Evolutionary conservation across 2,329 filamentous ascomycete species (phyloP).

Genomic region (Metarhizium sp.): DNA sequence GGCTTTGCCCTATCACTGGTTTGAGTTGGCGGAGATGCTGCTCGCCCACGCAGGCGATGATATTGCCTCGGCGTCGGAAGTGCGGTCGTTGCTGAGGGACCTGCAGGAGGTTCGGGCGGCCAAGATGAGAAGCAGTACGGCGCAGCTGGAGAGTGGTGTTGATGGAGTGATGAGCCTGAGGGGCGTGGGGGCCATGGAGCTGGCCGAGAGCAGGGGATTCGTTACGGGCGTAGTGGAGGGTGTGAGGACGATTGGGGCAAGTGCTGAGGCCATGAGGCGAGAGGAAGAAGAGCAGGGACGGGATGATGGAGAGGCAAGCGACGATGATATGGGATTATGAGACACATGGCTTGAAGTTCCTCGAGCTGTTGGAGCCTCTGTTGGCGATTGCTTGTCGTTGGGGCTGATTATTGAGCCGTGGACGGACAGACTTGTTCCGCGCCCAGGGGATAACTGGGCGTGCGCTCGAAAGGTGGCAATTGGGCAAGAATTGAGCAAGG

Average conservation of each 20-base stretch:
- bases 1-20: constrained; percentile 87
- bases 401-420: background rate
- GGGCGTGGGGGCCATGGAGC: constrained; percentile 87
- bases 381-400: background rate
- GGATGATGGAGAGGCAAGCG: constrained; percentile 49
- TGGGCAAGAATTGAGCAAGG: too few species aligned
- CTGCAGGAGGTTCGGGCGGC: constrained; percentile 80
- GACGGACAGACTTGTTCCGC: too few species aligned
- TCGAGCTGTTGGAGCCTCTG: background rate
- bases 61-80: constrained; percentile 61
- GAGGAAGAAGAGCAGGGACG: constrained; percentile 66
- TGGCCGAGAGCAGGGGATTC: constrained; percentile 78
- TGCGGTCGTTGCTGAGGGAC: constrained; percentile 68
- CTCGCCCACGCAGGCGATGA: constrained; percentile 81
- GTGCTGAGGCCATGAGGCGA: constrained; percentile 64
- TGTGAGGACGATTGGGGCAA: constrained; percentile 72
- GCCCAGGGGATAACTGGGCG: too few species aligned
- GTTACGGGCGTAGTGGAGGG: constrained; percentile 81
- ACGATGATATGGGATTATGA: constrained; percentile 42
- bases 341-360: background rate
- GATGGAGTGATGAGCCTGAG: constrained; percentile 59
- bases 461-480: too few species aligned
- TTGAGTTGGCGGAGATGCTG: constrained; percentile 81
- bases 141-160: constrained; percentile 59
- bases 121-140: constrained; percentile 72